Conservation (phyloP, 2,329 filamentous ascomycete genomes). For the Stachybotrys echinatus region DNA sequence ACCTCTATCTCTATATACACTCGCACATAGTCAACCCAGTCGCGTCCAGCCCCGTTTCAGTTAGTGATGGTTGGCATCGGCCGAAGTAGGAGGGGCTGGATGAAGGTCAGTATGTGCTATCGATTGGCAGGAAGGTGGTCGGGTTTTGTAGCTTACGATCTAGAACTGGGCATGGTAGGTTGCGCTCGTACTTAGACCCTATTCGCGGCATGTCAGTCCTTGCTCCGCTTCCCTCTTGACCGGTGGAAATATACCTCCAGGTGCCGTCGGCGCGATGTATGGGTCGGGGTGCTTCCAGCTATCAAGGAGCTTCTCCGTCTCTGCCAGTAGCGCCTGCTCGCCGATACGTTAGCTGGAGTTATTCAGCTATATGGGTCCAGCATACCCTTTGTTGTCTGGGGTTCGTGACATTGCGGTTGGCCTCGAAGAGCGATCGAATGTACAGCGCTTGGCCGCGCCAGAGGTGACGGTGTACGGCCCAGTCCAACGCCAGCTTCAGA, state of each 20-base stretch:
- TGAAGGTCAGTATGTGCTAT: not conserved
- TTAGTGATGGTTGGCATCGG: constrained; percentile 1
- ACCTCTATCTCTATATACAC: no score
- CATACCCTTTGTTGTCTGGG: constrained; percentile 80
- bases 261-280: constrained; percentile 82
- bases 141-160: constrained; percentile 59
- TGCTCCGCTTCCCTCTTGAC: not conserved
- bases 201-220: constrained; percentile 10
- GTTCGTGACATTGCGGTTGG: constrained; percentile 79
- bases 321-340: constrained; percentile 69
- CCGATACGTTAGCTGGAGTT: not conserved
- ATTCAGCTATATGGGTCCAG: not conserved
- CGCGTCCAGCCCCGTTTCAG: no score
- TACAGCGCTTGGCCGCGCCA: constrained; percentile 97
- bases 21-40: no score
- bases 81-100: constrained; percentile 19
- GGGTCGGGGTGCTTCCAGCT: constrained; percentile 98
- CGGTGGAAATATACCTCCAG: constrained; percentile 66
- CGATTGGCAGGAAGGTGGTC: not conserved
- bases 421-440: constrained; percentile 91
- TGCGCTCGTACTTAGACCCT: constrained; percentile 97
- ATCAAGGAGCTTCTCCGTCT: constrained; percentile 82
- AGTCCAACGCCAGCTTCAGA: constrained; percentile 89
- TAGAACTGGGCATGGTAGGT: constrained; percentile 73
- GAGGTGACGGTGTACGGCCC: constrained; percentile 85